A percentile compares a stretch with the other conserved stretches of the same genome.
Conservation (phyloP, 1,139 yeast species). For the Blastobotrys aristatus region DNA sequence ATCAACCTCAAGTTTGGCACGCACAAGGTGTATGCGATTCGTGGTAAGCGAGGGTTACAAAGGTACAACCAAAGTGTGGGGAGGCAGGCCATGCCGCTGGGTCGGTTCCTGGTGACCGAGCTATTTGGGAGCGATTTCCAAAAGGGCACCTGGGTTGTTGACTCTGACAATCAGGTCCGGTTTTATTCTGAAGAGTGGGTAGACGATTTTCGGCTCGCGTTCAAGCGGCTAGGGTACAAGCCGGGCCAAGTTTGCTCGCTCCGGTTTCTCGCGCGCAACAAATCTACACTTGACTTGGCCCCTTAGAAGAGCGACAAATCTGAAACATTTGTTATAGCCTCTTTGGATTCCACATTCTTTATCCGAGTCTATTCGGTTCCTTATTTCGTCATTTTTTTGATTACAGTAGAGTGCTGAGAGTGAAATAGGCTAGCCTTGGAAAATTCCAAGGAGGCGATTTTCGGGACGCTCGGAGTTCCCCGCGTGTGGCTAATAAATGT, state of each 20-base stretch:
- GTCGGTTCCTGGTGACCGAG: not conserved
- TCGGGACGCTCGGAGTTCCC: too few species aligned
- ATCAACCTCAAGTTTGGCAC: not conserved
- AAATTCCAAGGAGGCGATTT: too few species aligned
- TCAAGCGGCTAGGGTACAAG: not conserved
- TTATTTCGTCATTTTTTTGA: too few species aligned
- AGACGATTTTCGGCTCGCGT: not conserved
- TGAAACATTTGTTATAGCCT: too few species aligned
- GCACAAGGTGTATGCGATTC: not conserved
- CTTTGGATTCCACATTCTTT: too few species aligned
- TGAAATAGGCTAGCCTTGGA: too few species aligned
- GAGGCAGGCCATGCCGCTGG: not conserved
- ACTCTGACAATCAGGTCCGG: not conserved
- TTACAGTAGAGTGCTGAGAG: too few species aligned
- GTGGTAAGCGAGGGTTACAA: not conserved
- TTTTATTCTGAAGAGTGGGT: constrained; percentile 1
- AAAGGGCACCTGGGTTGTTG: not conserved
- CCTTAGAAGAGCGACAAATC: too few species aligned
- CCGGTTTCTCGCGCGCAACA: too few species aligned
- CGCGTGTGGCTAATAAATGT: too few species aligned
- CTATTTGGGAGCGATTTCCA: not conserved
- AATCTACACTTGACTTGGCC: too few species aligned
- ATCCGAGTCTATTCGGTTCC: too few species aligned
- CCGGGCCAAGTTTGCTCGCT: not conserved
- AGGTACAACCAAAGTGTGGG: not conserved